These are phyloP conservation scores for Cystobasidiaceae sp. DNA, from an alignment of 1,284 basidiomycete species.

Conservation along the genomic window DNA sequence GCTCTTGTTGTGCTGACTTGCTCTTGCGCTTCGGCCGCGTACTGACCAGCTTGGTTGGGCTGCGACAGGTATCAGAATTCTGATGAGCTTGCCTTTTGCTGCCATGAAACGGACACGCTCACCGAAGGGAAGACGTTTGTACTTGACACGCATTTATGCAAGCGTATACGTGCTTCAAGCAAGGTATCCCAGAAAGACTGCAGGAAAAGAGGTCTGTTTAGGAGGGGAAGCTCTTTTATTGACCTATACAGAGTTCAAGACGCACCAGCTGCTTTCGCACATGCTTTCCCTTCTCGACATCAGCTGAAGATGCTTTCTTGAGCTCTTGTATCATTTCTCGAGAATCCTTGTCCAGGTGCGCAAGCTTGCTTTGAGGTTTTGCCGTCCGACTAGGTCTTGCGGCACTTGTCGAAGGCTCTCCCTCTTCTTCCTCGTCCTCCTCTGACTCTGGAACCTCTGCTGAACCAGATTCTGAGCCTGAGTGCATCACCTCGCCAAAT, in stretches of 20 bases:
- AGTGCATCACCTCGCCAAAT: too few species aligned
- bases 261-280: slow-evolving; percentile 74
- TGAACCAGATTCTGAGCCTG: slow-evolving; percentile 31
- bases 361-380: too few species aligned
- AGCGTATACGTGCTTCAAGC: slow-evolving; percentile 76
- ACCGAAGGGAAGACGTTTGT: slow-evolving; percentile 58
- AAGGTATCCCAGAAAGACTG: slow-evolving; percentile 77
- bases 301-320: slow-evolving; percentile 58
- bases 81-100: too few species aligned
- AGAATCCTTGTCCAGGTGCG: slow-evolving; percentile 44
- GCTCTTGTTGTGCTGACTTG: neutral
- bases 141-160: slow-evolving; percentile 70
- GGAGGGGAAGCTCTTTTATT: neutral
- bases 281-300: slow-evolving; percentile 64
- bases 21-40: neutral
- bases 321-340: slow-evolving; percentile 56
- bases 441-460: slow-evolving; percentile 41
- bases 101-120: neutral
- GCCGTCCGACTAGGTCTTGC: too few species aligned
- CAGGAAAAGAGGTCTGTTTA: too few species aligned
- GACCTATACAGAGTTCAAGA: slow-evolving; percentile 32
- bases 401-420: too few species aligned
- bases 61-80: too few species aligned
- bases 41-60: neutral
- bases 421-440: too few species aligned